Conservation (phyloP, 2,329 filamentous ascomycete genomes). For the Onygenales sp. region DNA sequence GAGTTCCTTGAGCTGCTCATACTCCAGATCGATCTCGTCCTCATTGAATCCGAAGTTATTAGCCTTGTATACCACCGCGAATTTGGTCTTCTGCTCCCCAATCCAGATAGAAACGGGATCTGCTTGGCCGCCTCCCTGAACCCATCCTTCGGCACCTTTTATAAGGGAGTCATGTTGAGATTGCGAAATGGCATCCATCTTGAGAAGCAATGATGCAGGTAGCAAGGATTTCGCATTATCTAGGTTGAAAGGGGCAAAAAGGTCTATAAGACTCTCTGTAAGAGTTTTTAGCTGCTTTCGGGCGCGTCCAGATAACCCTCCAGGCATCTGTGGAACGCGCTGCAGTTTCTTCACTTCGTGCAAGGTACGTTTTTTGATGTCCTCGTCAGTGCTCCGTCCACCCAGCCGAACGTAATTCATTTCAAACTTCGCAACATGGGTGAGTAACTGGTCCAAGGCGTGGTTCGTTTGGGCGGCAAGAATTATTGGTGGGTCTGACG, state of each 20-base stretch:
- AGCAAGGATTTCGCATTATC: conserved; percentile 37
- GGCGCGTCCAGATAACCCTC: conserved; percentile 32
- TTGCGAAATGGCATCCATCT: conserved; percentile 50
- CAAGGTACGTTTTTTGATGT: conserved; percentile 57
- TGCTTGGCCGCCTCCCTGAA: conserved; percentile 24
- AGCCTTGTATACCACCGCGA: conserved; percentile 33
- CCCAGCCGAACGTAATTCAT: conserved; percentile 57
- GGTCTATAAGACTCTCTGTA: conserved; percentile 27
- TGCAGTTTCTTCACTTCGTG: conserved; percentile 47
- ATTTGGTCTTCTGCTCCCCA: conserved; percentile 40
- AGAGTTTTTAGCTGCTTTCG: conserved; percentile 35
- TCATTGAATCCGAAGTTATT: conserved; percentile 46
- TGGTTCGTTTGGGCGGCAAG: conserved; percentile 85
- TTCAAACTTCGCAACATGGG: conserved; percentile 53
- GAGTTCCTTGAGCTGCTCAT: conserved; percentile 51
- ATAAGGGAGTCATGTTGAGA: conserved; percentile 55
- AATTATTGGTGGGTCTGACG: conserved; percentile 58
- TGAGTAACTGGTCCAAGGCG: conserved; percentile 72
- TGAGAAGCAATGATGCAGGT: conserved; percentile 44
- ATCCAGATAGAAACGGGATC: conserved; percentile 47
- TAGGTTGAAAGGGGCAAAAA: conserved; percentile 35
- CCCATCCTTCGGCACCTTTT: conserved; percentile 36
- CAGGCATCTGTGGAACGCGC: conserved; percentile 25
- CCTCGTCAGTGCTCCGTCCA: conserved; percentile 55
- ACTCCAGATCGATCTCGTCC: conserved; percentile 52